Evolutionary conservation across 2,329 filamentous ascomycete species (phyloP), one percentile per base, ranked within the genome.

Genomic region (Colletotrichum navitas): DNA sequence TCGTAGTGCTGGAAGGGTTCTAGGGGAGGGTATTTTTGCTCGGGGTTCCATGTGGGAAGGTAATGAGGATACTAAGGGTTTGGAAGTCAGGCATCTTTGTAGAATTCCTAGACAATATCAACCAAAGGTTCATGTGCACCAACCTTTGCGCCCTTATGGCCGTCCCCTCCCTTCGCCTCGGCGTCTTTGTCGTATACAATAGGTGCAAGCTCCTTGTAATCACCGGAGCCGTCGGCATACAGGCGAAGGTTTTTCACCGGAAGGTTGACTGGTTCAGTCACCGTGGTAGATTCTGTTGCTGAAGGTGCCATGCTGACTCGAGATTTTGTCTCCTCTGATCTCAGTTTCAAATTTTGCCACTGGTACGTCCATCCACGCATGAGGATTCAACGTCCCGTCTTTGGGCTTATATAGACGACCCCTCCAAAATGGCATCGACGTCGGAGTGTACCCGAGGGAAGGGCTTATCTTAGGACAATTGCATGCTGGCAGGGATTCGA

Each of bases 1-100:
- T 93, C 90, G 68, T 86, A 85, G 75, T 91, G 89, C 76, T 91
- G 85, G 74, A 92, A 93, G 0, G 84, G 86, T 74, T 89, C 82
- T 18, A 91, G 83, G 18, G 90, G 88, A 68, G 89, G 84, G 74
- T 88, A 90, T 69, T 83, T 82, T 79, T 87, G 85, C 73, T 88
- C 84, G 68, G 85, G 82, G 74, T 89, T 83, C 88, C 89, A 91
- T 1, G 85, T 85, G 4, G 89, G 89, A 3, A 91, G 85, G 77
- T 92, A 92, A 74, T 76, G 74, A 67, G 74, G 74, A 36, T 75
- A 76, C 75, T 76, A n/a, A 14, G 21, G 47, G 2, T 0, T 29
- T 10, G 24, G n/a, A 39, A n/a, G 39, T 68, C 39, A 63, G 60
- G 39, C 26, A 16, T 12, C 2, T 24, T 2, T 41, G 2, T 1